Base-by-base conservation (phyloP, 75 land plant species). In the Sequoia sempervirens region DNA sequence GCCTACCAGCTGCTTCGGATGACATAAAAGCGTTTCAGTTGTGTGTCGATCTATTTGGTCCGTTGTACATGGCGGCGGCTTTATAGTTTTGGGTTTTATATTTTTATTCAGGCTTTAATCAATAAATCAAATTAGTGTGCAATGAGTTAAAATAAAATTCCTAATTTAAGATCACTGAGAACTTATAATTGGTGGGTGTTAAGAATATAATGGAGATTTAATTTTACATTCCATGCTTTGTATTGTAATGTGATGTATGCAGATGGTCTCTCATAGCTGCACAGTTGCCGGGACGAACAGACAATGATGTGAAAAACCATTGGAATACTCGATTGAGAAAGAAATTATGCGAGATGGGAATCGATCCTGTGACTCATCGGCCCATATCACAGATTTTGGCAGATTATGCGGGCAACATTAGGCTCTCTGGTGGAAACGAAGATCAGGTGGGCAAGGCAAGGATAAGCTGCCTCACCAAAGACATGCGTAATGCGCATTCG, bases 241-340 rank as follows among this genome's bases (percentile, higher is more conserved):
- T 12, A 61, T 26, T 45, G 50, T 78, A 32, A 11, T 70, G 73
- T 70, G 41, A 37, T 70, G 5, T 14, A 43, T 45, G 80, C 82
- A 83, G 84, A 47, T 83, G 84, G 84, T 83, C 84, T 73, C 34
- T 45, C 26, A 83, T 83, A 26, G 84, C 84, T 74, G 79, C 84
- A 45, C 84, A 83, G 79, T 28, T 83, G 82, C 84, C 81, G 4
- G 84, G 84, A 34, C 41, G 84, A 45, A 83, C 84, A 12, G 82
- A 82, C 74, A 82, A 82, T 80, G 82, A 82, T n/a, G 80, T 78
- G 50, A 78, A 78, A 13, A 75, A 83, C 81, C 82, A 83, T 26
- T 83, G 84, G 84, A 83, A 83, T 74, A 79, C 84, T 12, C 84
- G 75, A 28, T 82, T 83, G 46, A 83, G 75, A 75, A 83, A 83